A percentile compares a stretch with the other conserved stretches of the same genome.
These are phyloP conservation scores for Henningerozyma blattae DNA, from an alignment of 805 yeast genomes.

Conservation along the genomic window DNA sequence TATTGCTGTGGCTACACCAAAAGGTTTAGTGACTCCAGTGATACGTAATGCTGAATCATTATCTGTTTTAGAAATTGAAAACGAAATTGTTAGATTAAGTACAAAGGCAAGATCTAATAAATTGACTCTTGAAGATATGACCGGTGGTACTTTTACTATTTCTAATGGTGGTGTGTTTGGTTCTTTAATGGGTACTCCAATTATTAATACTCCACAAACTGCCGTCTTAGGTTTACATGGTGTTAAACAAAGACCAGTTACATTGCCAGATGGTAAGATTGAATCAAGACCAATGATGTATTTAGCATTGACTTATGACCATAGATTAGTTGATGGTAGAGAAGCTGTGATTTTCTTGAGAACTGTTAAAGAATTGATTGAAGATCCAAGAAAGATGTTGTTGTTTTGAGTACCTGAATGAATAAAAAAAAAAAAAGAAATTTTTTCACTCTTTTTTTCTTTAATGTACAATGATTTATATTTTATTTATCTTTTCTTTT, in stretches of 20 bases:
- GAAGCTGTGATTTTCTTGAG: slow-evolving; percentile 97
- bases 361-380: slow-evolving; percentile 92
- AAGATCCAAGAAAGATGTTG: slow-evolving; percentile 98
- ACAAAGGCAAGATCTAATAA: slow-evolving; percentile 94
- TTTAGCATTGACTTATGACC: slow-evolving; percentile 95
- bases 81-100: slow-evolving; percentile 73
- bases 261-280: slow-evolving; percentile 82
- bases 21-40: slow-evolving; percentile 96
- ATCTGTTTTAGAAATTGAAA: slow-evolving; percentile 78
- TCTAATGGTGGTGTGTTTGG: slow-evolving; percentile 99
- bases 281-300: slow-evolving; percentile 99
- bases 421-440: no score
- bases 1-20: slow-evolving; percentile 97
- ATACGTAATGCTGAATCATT: slow-evolving; percentile 93
- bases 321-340: slow-evolving; percentile 95
- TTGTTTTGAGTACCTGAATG: slow-evolving; percentile 31
- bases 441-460: no score
- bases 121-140: slow-evolving; percentile 94
- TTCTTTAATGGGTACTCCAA: slow-evolving; percentile 95
- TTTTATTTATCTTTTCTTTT: no score
- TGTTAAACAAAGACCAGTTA: slow-evolving; percentile 94
- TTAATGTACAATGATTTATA: no score
- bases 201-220: slow-evolving; percentile 95
- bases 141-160: slow-evolving; percentile 98
- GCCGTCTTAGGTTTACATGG: slow-evolving; percentile 98